These are phyloP conservation scores for Actinidia chinensis DNA, from an alignment of 179 eudicot species.

Conservation along the genomic window DNA sequence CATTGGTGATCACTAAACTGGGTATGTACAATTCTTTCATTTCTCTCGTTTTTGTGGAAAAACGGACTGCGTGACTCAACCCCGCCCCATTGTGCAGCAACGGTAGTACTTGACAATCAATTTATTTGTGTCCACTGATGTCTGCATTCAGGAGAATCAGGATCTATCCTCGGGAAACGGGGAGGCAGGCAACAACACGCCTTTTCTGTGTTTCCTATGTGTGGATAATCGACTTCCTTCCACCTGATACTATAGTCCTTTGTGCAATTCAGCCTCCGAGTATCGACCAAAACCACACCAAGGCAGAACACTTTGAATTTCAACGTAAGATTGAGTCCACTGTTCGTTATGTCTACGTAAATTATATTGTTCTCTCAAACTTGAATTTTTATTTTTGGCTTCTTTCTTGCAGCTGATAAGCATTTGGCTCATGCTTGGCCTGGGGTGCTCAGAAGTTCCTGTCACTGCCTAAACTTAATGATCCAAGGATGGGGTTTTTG, in stretches of 20 bases:
- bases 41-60: neutral
- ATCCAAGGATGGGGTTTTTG: slow-evolving; percentile 20
- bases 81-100: too few relatives aligned
- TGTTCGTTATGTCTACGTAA: neutral
- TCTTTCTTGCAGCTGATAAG: slow-evolving; percentile 2
- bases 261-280: slow-evolving; percentile 15
- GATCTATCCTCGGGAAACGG: slow-evolving; percentile 30
- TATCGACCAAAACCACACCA: slow-evolving; percentile 5
- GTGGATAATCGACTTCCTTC: slow-evolving; percentile 24
- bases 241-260: slow-evolving; percentile 20
- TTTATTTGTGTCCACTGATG: neutral
- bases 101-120: too few relatives aligned
- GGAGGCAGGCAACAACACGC: slow-evolving; percentile 26
- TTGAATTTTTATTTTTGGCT: too few relatives aligned
- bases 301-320: slow-evolving; percentile 6
- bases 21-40: neutral
- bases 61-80: neutral
- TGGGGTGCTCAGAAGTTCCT: slow-evolving; percentile 25
- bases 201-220: slow-evolving; percentile 14
- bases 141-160: slow-evolving; percentile 23
- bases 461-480: slow-evolving; percentile 25
- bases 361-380: too few relatives aligned
- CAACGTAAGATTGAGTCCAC: neutral
- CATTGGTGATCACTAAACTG: slow-evolving; percentile 22
- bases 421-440: slow-evolving; percentile 16